Percentiles rank a stretch among this genome's conserved stretches.
These are phyloP conservation scores for Poa annua DNA, from an alignment of 176 grass and related monocot genomes.

Conservation along the genomic window DNA sequence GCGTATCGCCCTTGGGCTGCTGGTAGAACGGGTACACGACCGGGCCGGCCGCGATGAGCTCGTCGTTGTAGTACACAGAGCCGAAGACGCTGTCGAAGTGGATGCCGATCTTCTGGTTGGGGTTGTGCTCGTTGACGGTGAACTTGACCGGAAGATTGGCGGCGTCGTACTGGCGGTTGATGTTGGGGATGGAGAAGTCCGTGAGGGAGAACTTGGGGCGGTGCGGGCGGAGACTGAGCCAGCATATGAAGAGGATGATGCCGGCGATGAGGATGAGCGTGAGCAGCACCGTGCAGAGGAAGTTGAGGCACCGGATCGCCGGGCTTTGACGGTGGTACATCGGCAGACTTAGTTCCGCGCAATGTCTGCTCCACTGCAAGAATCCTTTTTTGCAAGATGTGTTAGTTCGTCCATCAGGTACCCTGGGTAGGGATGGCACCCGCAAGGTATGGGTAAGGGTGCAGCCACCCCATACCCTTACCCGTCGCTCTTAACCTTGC, in stretches of 20 bases:
- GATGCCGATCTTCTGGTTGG: conserved; percentile 78
- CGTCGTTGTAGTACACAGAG: conserved; percentile 61
- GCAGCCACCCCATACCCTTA: too few species aligned
- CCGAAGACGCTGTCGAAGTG: conserved; percentile 49
- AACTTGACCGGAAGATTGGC: conserved; percentile 56
- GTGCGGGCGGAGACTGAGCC: conserved; percentile 93
- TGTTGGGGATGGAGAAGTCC: conserved; percentile 52
- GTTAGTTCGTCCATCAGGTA: too few species aligned
- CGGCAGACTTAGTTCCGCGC: conserved; percentile 25
- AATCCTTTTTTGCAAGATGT: too few species aligned
- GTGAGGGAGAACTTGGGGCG: conserved; percentile 57
- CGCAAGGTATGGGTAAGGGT: too few species aligned
- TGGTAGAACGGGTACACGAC: conserved; percentile 71
- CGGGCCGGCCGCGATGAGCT: conserved; percentile 51
- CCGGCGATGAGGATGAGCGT: conserved; percentile 55
- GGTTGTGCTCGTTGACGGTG: conserved; percentile 68
- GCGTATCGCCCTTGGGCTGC: conserved; percentile 64
- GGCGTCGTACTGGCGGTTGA: conserved; percentile 47
- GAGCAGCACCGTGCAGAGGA: conserved; percentile 70
- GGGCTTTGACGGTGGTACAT: conserved; percentile 41
- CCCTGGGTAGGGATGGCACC: too few species aligned
- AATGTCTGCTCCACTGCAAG: background rate
- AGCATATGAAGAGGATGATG: conserved; percentile 76
- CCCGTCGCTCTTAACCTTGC: too few species aligned
- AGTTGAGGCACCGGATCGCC: conserved; percentile 49